Evolutionary conservation across 805 yeast species (phyloP).

Genomic region (Cyberlindnera euphorbiae): DNA sequence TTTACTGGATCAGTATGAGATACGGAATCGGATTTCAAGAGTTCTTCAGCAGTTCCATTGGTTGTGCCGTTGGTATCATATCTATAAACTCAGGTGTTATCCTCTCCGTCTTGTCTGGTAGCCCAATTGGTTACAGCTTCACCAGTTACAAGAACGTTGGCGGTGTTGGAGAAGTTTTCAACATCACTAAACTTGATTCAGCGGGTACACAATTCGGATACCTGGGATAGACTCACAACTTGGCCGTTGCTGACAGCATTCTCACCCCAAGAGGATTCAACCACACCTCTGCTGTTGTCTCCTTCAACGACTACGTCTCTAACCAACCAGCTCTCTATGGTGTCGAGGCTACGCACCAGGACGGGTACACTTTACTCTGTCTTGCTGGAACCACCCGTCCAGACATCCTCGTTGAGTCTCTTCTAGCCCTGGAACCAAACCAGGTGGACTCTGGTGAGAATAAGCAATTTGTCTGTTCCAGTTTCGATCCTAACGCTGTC

Average conservation of each 20-base stretch:
- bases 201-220: not conserved
- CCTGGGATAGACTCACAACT: not conserved
- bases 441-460: no score
- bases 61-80: no score
- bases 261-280: not conserved
- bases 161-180: constrained; percentile 3
- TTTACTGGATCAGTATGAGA: no score
- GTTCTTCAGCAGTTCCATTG: no score
- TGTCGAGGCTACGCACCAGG: constrained; percentile 1
- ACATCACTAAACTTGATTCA: not conserved
- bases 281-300: not conserved
- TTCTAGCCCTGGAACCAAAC: not conserved
- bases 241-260: not conserved
- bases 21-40: no score
- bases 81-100: no score
- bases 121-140: no score
- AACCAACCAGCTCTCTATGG: not conserved
- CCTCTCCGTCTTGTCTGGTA: no score
- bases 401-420: not conserved
- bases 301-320: not conserved
- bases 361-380: constrained; percentile 1
- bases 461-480: no score
- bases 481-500: no score
- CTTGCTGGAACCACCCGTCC: not conserved
- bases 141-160: not conserved